Evolutionary conservation across 768 basidiomycete genomes (phyloP).

Genomic region (Pisolithus orientalis): DNA sequence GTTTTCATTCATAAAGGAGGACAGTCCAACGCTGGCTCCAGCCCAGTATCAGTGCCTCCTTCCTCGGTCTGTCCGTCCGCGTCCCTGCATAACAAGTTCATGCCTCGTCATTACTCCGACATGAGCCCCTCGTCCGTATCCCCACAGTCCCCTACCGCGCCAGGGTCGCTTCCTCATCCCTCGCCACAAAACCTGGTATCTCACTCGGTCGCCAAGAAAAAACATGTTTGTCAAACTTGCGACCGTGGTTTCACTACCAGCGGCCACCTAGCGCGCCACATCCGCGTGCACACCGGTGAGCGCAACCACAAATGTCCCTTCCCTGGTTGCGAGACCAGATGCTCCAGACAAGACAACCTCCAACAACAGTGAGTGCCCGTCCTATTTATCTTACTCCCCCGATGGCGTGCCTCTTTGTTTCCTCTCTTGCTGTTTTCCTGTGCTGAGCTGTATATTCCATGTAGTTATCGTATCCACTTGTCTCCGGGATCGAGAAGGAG

Average conservation of each 20-base stretch:
- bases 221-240: slow-evolving; percentile 67
- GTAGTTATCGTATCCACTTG: slow-evolving; percentile 74
- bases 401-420: slow-evolving; percentile 9
- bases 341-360: slow-evolving; percentile 86
- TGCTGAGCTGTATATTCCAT: background rate
- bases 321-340: slow-evolving; percentile 90
- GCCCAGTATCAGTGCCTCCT: no score
- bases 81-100: slow-evolving; percentile 3
- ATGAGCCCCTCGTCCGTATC: slow-evolving; percentile 12
- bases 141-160: slow-evolving; percentile 5
- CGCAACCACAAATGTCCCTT: slow-evolving; percentile 91
- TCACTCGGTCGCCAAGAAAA: slow-evolving; percentile 21
- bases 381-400: slow-evolving; percentile 1
- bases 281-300: slow-evolving; percentile 88
- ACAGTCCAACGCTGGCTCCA: no score
- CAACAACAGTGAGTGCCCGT: slow-evolving; percentile 29
- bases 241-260: slow-evolving; percentile 79
- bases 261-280: slow-evolving; percentile 83
- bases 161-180: slow-evolving; percentile 6
- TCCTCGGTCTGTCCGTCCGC: slow-evolving; percentile 7
- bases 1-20: background rate
- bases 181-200: background rate
- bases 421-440: slow-evolving; percentile 1
- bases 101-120: slow-evolving; percentile 29
- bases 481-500: slow-evolving; percentile 72